phyloP scores from a whole-genome alignment of 352 stramenopile species.

The Lagenidium giganteum region DNA sequence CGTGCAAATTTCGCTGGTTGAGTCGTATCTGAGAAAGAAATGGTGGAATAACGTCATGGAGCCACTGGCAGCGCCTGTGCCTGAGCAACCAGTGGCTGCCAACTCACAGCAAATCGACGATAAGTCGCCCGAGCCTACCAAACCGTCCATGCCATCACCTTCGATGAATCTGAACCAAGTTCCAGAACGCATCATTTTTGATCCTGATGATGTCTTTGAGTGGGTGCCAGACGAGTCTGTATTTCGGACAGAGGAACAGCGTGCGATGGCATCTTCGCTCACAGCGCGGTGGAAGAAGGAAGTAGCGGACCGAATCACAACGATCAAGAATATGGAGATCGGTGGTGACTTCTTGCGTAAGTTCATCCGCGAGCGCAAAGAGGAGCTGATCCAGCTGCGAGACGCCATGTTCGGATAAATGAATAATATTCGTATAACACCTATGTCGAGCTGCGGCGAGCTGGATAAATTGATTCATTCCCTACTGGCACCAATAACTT shows the following conservation, averaged over 20 bases:
- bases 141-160: not conserved
- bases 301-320: conserved; percentile 38
- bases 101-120: not conserved
- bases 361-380: conserved; percentile 50
- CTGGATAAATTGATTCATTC: too few relatives aligned
- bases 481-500: too few relatives aligned
- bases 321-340: conserved; percentile 52
- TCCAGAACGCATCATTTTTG: conserved; percentile 16
- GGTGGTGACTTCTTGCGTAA: conserved; percentile 45
- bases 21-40: conserved; percentile 42
- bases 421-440: too few relatives aligned
- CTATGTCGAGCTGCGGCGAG: too few relatives aligned
- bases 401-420: conserved; percentile 49
- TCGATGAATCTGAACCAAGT: not conserved
- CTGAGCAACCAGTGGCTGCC: too few relatives aligned
- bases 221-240: too few relatives aligned
- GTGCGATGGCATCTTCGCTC: conserved; percentile 10
- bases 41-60: conserved; percentile 26
- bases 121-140: not conserved
- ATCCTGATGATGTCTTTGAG: conserved; percentile 59
- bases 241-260: conserved; percentile 17
- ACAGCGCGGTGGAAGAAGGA: conserved; percentile 28
- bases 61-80: conserved; percentile 17
- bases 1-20: conserved; percentile 17
- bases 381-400: conserved; percentile 51